phyloP scores from a whole-genome alignment of 768 basidiomycete species.

The Myochromella boudieri region DNA sequence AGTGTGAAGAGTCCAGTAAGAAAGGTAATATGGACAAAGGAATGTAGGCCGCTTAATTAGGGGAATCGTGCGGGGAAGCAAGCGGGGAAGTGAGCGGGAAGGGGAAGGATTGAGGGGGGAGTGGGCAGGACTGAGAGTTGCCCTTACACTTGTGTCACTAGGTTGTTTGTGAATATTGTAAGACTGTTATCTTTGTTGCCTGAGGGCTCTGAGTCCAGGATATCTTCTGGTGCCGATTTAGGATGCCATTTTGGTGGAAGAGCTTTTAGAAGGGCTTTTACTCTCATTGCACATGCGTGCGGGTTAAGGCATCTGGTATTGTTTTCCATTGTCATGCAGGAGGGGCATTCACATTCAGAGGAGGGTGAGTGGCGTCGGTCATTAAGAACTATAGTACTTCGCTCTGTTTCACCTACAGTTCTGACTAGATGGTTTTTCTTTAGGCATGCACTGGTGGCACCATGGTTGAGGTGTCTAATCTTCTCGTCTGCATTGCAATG shows the following conservation, averaged over 20 bases:
- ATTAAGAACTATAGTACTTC: not conserved
- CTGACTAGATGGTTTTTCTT: slow-evolving; percentile 12
- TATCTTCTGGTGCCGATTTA: no score
- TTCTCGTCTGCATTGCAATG: slow-evolving; percentile 18
- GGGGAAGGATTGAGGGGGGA: no score
- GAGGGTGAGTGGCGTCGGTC: not conserved
- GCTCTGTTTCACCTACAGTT: slow-evolving; percentile 10
- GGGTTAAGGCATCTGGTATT: slow-evolving; percentile 17
- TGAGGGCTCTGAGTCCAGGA: no score
- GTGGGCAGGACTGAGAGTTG: no score
- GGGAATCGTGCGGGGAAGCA: no score
- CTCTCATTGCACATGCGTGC: slow-evolving; percentile 14
- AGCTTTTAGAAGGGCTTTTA: slow-evolving; percentile 11
- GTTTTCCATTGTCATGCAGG: not conserved
- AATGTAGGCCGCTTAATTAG: no score
- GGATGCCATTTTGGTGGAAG: slow-evolving; percentile 24
- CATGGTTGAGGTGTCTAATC: slow-evolving; percentile 1
- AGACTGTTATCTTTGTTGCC: no score
- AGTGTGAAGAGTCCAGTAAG: no score
- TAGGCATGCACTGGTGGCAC: slow-evolving; percentile 13
- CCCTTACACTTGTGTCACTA: no score
- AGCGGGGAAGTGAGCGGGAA: no score
- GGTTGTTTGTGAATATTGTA: no score
- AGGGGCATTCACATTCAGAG: not conserved
- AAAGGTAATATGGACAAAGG: no score